Conservation (phyloP, 371 early-diverging fungal genomes). For the Syncephalastrum sp. region DNA sequence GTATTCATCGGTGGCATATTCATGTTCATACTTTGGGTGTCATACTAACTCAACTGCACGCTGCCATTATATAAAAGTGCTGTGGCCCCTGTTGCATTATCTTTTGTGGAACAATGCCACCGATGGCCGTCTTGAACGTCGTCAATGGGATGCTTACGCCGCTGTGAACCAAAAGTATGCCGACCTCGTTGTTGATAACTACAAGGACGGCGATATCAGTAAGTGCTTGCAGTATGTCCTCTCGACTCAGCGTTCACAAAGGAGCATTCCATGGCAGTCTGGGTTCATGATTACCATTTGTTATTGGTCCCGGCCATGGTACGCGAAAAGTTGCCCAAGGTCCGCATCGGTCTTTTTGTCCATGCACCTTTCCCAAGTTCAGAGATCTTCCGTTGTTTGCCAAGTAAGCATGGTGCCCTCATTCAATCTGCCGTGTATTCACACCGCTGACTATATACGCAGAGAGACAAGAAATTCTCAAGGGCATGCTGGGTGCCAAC, state of each 20-base stretch:
- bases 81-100: slow-evolving; percentile 99
- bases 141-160: slow-evolving; percentile 85
- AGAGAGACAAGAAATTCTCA: slow-evolving; percentile 88
- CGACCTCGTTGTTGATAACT: slow-evolving; percentile 71
- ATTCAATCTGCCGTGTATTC: background rate
- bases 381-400: slow-evolving; percentile 91
- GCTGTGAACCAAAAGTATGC: slow-evolving; percentile 87
- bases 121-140: slow-evolving; percentile 63
- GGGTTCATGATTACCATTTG: slow-evolving; percentile 99
- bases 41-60: background rate
- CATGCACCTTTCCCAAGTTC: slow-evolving; percentile 97
- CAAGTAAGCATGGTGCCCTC: slow-evolving; percentile 53
- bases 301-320: slow-evolving; percentile 88
- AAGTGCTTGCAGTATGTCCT: slow-evolving; percentile 19
- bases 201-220: slow-evolving; percentile 84
- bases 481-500: slow-evolving; percentile 90
- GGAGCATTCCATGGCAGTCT: slow-evolving; percentile 53
- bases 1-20: background rate
- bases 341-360: slow-evolving; percentile 93
- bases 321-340: slow-evolving; percentile 71
- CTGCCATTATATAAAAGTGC: slow-evolving; percentile 41
- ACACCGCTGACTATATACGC: background rate
- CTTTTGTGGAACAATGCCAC: slow-evolving; percentile 87
- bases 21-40: background rate
- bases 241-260: too few relatives aligned